phyloP scores from a whole-genome alignment of 1,284 basidiomycete genomes.

The Hymenochaete sp. region DNA sequence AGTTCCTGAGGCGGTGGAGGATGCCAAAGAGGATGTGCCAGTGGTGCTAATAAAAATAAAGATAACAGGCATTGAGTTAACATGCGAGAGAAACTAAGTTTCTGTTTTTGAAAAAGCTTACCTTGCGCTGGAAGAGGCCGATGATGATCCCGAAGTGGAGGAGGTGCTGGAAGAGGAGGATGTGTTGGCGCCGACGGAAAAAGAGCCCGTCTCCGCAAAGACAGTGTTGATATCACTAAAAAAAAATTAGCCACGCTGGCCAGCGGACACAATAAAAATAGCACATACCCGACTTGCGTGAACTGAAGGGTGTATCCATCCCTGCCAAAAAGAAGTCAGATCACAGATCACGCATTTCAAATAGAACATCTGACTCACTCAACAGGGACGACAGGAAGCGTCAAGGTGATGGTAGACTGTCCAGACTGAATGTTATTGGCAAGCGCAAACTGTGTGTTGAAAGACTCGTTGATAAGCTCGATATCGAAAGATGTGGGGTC shows the following conservation, averaged over 20 bases:
- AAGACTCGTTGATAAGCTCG: constrained; percentile 38
- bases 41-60: constrained; percentile 5
- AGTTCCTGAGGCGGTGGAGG: constrained; percentile 8
- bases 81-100: background rate
- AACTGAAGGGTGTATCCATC: constrained; percentile 45
- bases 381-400: constrained; percentile 41
- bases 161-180: constrained; percentile 20
- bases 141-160: constrained; percentile 17
- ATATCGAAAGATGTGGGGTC: constrained; percentile 37
- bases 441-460: constrained; percentile 49
- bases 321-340: constrained; percentile 28
- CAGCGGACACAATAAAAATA: constrained; percentile 3
- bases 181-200: constrained; percentile 34
- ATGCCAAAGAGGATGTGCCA: constrained; percentile 9
- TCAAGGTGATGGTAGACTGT: constrained; percentile 30
- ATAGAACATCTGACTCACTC: constrained; percentile 32
- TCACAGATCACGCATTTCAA: constrained; percentile 1
- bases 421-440: constrained; percentile 46
- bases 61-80: background rate
- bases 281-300: constrained; percentile 35
- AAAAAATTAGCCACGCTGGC: background rate
- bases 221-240: constrained; percentile 41
- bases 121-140: background rate
- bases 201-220: constrained; percentile 34
- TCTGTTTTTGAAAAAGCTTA: background rate